Percentiles rank a stretch among this genome's conserved stretches.
Conservation (phyloP, 129 eudicot genomes). For the Lactuca sativa region DNA sequence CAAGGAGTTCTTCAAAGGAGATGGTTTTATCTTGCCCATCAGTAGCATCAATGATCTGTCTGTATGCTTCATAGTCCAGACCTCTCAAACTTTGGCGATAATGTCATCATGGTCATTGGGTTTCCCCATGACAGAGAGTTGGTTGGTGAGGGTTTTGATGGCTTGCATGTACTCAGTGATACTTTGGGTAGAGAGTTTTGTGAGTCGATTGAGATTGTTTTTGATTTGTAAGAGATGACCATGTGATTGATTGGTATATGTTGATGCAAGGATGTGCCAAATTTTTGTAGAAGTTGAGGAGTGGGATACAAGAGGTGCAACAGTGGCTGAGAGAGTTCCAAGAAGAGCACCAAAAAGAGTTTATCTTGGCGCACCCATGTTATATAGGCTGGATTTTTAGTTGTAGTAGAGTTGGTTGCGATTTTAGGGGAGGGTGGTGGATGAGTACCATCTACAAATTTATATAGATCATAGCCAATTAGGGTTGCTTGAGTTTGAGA, state of each 20-base stretch:
- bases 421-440: neutral
- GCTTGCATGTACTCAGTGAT: slow-evolving; percentile 12
- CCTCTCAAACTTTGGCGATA: neutral
- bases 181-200: neutral
- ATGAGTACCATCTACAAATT: neutral
- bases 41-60: neutral
- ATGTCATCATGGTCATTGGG: slow-evolving; percentile 11
- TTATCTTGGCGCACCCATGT: neutral
- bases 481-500: neutral
- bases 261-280: neutral
- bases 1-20: slow-evolving; percentile 13
- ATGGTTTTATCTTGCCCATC: neutral
- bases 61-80: neutral
- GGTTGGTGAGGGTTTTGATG: neutral
- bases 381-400: neutral
- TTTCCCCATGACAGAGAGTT: neutral
- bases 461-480: neutral
- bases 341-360: neutral
- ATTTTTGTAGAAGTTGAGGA: neutral
- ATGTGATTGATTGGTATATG: neutral
- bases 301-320: neutral
- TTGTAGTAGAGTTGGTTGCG: neutral
- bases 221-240: neutral
- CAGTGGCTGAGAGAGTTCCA: neutral
- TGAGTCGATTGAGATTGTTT: neutral